These are phyloP conservation scores for Bryoglossum gracile DNA, from an alignment of 495 filamentous ascomycete species.

Conservation along the genomic window DNA sequence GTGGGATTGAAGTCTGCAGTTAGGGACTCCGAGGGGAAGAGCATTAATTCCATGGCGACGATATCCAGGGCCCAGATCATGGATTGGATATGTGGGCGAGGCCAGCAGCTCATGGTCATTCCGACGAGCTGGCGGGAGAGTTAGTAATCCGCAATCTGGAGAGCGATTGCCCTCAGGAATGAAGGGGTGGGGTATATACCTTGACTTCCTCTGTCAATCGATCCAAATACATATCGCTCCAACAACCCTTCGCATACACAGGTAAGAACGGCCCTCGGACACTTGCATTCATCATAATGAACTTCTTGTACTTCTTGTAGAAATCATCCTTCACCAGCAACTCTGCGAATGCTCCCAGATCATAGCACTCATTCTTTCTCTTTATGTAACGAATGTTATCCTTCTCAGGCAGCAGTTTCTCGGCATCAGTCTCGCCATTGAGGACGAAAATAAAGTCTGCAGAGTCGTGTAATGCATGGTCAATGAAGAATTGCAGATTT, in stretches of 20 bases:
- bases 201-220: constrained; percentile 26
- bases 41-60: constrained; percentile 27
- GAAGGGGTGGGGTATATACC: no score
- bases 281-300: constrained; percentile 28
- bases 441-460: constrained; percentile 34
- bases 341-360: constrained; percentile 24
- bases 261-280: constrained; percentile 32
- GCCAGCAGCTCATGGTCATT: constrained; percentile 30
- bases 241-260: constrained; percentile 24
- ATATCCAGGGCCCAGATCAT: constrained; percentile 34
- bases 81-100: constrained; percentile 27
- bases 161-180: no score
- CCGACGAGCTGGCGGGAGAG: constrained; percentile 27
- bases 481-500: constrained; percentile 28
- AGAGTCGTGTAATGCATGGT: constrained; percentile 24
- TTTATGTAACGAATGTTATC: constrained; percentile 25
- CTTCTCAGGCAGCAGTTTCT: constrained; percentile 1
- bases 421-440: constrained; percentile 23
- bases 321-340: constrained; percentile 19
- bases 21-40: constrained; percentile 20
- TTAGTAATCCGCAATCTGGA: background rate
- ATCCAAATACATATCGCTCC: constrained; percentile 26
- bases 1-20: background rate
- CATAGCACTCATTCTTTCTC: constrained; percentile 24
- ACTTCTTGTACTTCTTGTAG: constrained; percentile 28